phyloP scores from a whole-genome alignment of 2,329 filamentous ascomycete genomes.

The Claviceps maximensis region DNA sequence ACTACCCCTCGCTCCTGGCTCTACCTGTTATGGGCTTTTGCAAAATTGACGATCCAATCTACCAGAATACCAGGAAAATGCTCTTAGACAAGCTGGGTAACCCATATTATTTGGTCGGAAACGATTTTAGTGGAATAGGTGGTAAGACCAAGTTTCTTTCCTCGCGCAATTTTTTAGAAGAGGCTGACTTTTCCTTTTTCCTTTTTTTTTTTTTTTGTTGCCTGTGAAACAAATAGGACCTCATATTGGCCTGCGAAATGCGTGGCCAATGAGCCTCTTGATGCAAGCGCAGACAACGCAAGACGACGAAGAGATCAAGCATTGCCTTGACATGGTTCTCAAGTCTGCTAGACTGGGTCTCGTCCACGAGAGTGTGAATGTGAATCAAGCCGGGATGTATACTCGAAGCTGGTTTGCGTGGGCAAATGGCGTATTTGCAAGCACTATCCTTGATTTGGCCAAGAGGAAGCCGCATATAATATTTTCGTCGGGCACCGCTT shows the following conservation, averaged over 20 bases:
- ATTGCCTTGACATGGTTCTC: constrained; percentile 61
- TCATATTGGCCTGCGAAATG: constrained; percentile 71
- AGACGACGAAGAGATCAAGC: constrained; percentile 67
- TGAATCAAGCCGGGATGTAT: constrained; percentile 52
- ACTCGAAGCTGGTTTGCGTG: constrained; percentile 94
- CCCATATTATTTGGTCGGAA: constrained; percentile 74
- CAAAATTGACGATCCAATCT: constrained; percentile 49
- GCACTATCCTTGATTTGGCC: constrained; percentile 81
- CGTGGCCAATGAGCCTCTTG: constrained; percentile 93
- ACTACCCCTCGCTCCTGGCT: constrained; percentile 68
- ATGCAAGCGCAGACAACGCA: constrained; percentile 83
- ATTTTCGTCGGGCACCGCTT: constrained; percentile 51
- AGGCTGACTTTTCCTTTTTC: constrained; percentile 4
- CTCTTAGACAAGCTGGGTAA: constrained; percentile 65
- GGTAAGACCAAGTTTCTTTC: constrained; percentile 34
- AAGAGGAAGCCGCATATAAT: constrained; percentile 79
- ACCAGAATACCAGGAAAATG: constrained; percentile 74
- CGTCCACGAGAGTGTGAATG: constrained; percentile 85
- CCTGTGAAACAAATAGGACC: constrained; percentile 36
- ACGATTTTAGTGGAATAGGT: constrained; percentile 74
- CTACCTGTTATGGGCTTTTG: constrained; percentile 70
- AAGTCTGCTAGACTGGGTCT: constrained; percentile 64
- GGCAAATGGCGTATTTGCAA: constrained; percentile 94
- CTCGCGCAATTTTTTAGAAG: background rate
- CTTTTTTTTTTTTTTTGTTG: background rate